Base-by-base conservation (phyloP, 371 early-diverging fungal species). In the Smittium culicis region DNA sequence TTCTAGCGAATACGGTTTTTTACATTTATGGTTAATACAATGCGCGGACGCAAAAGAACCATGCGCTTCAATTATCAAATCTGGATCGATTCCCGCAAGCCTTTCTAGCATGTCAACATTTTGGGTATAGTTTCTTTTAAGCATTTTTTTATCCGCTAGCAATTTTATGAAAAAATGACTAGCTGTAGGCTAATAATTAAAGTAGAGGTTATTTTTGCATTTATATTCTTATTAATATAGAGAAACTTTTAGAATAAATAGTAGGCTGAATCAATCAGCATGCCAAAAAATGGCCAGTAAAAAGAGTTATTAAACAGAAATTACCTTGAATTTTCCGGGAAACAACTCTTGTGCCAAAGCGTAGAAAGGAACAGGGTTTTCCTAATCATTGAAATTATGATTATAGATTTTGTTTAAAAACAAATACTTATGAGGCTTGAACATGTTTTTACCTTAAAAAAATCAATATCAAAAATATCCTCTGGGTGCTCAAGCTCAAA, bases 71-170 rank as follows among this genome's bases (percentile, higher is more conserved):
- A 97, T 88, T 16, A 97, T 71, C 25, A 75, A 71, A 0, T 86
- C 83, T 16, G 82, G 82, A 16, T 79, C 77, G 1, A 96, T 69
- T 1, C 94, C 95, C 1, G 94, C 86, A 8, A 86, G 73, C 28
- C 91, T 82, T 75, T 95, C 98, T n/a, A 95, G 78, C 54, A 89
- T 91, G 79, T 96, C 98, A 65, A 96, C 94, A 70, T 97, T 97
- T 73, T 96, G 96, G 14, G 98, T 94, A 76, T 89, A 95, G 64
- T 89, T 88, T 57, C 93, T 80, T 35, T 88, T 74, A 30, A 97
- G 72, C 28, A 91, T 35, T 0, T 83, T 80, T 70, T 88, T 87
- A 34, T 89, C 82, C 31, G 83, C 84, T 31, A 97, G 72, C 54
- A 93, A 77, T 20, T 79, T 79, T 35, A 94, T 82, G 71, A 97